Evolutionary conservation across 2,329 filamentous ascomycete species (phyloP), one percentile per base, ranked within the genome.

Genomic region (Hymenoscyphus fructigenus): DNA sequence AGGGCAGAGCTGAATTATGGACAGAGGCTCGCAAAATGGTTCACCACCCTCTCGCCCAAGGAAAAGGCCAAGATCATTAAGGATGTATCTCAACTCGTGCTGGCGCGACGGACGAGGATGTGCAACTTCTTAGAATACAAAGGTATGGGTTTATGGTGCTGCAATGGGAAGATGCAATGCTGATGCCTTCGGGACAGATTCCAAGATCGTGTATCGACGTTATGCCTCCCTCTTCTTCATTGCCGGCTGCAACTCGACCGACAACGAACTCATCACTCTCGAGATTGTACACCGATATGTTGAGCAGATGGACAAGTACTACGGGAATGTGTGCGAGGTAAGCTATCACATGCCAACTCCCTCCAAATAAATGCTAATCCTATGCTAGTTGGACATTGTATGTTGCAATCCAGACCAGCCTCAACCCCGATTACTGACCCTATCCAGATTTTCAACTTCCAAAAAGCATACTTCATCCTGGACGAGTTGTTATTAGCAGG

Each of bases 51-150:
- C 68, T 97, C 94, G 41, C 95, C 95, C 69, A 97, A 91, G 81
- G 95, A 99, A 77, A 99, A 99, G 83, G 95, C 94, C 80, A 99
- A 99, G 85, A 98, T 99, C 77, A 94, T 99, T 85, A 99, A 99
- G 81, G 95, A 99, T 84, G 95, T 99, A 75, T 93, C 95, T 67
- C 95, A 98, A 81, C 91, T 98, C 59, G 95, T 99, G 72, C 89
- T 99, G 71, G 95, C 95, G 68, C 88, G 95, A 72, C 88, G 95
- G 76, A 98, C 95, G 66, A 92, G 95, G 78, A 99, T 99, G 95
- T 99, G 95, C 87, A 99, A 99, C 81, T 99, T 99, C 80, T 87
- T 99, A 67, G 95, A 99, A 78, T 99, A 99, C 81, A 99, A 99
- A 88, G 94, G 94, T 96, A 72, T 29, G 44, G 32, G 15, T 10